Conservation (phyloP, 106 monocot genomes). For the Dactylorhiza incarnata region DNA sequence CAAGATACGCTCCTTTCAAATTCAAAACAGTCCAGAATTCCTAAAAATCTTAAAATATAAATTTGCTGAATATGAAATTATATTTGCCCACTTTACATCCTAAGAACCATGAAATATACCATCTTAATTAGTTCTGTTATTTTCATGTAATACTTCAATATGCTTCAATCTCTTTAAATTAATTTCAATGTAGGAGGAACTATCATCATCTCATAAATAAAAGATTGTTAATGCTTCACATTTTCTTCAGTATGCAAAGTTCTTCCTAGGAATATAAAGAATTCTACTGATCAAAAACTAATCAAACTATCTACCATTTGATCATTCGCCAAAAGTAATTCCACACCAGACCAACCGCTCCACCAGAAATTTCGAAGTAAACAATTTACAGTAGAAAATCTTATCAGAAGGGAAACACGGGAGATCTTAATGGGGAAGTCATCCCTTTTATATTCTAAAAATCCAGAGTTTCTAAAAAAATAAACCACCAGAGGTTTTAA, state of each 20-base stretch:
- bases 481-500: neutral
- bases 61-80: neutral
- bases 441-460: neutral
- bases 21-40: neutral
- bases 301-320: neutral
- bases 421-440: neutral
- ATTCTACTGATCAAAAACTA: neutral
- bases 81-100: neutral
- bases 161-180: neutral
- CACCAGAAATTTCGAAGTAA: neutral
- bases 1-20: neutral
- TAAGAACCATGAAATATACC: neutral
- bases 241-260: neutral
- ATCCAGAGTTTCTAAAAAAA: neutral
- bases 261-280: neutral
- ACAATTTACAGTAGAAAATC: neutral
- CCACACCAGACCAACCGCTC: neutral
- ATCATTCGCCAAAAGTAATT: neutral
- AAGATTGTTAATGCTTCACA: neutral
- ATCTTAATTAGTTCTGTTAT: neutral
- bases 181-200: neutral
- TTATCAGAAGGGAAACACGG: neutral
- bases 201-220: neutral
- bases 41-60: neutral
- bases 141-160: neutral